Conservation (phyloP, 805 yeast genomes). For the Candida anglica region DNA sequence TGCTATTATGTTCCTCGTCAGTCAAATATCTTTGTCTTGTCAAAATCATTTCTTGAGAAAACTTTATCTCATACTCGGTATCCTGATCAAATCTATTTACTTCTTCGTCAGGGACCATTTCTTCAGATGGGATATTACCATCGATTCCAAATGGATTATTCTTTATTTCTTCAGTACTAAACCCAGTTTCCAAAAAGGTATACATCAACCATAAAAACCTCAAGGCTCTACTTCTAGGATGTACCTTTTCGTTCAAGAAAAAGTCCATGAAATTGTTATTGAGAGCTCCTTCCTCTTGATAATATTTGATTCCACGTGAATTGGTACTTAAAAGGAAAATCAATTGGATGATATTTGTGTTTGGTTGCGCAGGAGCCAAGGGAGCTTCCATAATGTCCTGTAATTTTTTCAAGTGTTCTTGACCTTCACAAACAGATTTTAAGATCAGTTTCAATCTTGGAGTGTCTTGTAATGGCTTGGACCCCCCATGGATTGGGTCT, state of each 20-base stretch:
- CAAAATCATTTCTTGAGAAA: conserved; percentile 45
- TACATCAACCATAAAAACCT: conserved; percentile 83
- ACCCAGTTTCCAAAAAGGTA: conserved; percentile 71
- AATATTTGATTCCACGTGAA: conserved; percentile 47
- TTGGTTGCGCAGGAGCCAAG: conserved; percentile 32
- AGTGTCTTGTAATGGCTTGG: conserved; percentile 86
- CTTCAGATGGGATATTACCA: conserved; percentile 38
- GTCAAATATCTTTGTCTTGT: conserved; percentile 37
- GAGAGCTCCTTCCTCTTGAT: conserved; percentile 15
- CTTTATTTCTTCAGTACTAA: conserved; percentile 46
- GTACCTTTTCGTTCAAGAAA: conserved; percentile 56
- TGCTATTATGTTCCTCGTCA: conserved; percentile 33
- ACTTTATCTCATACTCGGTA: conserved; percentile 44
- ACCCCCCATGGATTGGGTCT: conserved; percentile 44
- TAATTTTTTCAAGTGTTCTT: conserved; percentile 44
- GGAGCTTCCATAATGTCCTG: conserved; percentile 49
- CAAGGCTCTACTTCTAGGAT: conserved; percentile 63
- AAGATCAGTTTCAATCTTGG: conserved; percentile 87
- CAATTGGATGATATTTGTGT: conserved; percentile 63
- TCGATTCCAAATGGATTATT: conserved; percentile 55
- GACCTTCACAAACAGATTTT: conserved; percentile 79
- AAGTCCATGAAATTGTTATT: conserved; percentile 62
- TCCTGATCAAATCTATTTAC: conserved; percentile 38
- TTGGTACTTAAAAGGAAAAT: conserved; percentile 70
- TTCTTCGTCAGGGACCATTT: conserved; percentile 23